Evolutionary conservation across 2,329 filamentous ascomycete genomes (phyloP).

Genomic region (Aspergillus tubingensis): DNA sequence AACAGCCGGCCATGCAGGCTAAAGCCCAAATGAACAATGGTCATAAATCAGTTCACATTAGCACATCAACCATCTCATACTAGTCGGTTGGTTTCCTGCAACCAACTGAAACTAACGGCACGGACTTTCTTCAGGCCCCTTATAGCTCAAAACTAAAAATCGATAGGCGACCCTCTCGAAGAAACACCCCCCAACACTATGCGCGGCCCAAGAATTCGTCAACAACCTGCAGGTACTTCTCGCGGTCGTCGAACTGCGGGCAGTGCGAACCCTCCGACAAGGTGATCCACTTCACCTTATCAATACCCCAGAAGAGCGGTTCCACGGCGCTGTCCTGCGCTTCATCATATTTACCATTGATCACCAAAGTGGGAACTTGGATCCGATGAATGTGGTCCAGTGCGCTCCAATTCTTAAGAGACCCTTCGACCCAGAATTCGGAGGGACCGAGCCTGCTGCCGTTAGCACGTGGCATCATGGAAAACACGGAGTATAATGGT

Average conservation of each 20-base stretch:
- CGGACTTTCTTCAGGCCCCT: neutral
- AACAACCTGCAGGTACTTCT: neutral
- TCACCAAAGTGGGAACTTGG: neutral
- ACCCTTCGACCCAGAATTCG: neutral
- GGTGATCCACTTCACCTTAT: constrained; percentile 3
- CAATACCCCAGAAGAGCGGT: constrained; percentile 3
- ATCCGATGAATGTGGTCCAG: neutral
- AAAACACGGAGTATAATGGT: neutral
- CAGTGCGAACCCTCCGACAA: constrained; percentile 1
- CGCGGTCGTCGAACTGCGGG: constrained; percentile 2
- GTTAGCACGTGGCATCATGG: neutral
- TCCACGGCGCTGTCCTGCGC: constrained; percentile 3
- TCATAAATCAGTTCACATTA: neutral
- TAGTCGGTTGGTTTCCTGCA: neutral
- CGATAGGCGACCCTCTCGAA: neutral
- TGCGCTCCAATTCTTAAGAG: constrained; percentile 2
- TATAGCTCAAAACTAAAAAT: neutral
- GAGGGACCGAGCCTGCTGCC: neutral
- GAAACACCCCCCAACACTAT: neutral
- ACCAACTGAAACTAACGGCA: neutral
- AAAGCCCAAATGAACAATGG: neutral
- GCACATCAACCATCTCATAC: neutral
- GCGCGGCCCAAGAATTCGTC: neutral
- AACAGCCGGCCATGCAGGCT: too few species aligned
- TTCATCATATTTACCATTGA: constrained; percentile 6